These are phyloP conservation scores for Anthracocystis panici-leucophaei DNA, from an alignment of 1,284 basidiomycete genomes.

Conservation along the genomic window DNA sequence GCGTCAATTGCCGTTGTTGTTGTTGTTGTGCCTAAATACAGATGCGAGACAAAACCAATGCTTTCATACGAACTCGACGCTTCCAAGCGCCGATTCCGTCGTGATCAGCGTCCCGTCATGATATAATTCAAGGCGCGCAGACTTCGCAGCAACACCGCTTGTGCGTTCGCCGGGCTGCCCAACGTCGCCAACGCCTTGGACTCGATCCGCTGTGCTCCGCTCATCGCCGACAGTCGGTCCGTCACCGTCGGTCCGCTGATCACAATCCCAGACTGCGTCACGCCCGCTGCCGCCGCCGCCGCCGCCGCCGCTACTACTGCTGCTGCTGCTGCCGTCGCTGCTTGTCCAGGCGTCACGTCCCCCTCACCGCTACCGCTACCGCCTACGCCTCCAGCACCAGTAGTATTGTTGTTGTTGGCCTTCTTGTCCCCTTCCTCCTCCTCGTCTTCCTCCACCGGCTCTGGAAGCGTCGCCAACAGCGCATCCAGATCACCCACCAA, in stretches of 20 bases:
- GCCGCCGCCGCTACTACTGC: no score
- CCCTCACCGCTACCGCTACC: slow-evolving; percentile 1
- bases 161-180: slow-evolving; percentile 64
- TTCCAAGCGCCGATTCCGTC: not conserved
- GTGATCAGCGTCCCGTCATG: slow-evolving; percentile 48
- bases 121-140: slow-evolving; percentile 67
- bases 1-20: no score
- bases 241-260: slow-evolving; percentile 45
- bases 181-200: slow-evolving; percentile 63
- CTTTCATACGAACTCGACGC: not conserved
- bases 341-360: slow-evolving; percentile 25
- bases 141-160: slow-evolving; percentile 65
- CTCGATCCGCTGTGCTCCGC: slow-evolving; percentile 45
- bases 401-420: not conserved
- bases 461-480: slow-evolving; percentile 59
- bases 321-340: slow-evolving; percentile 23
- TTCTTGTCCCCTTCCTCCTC: slow-evolving; percentile 47
- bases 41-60: not conserved
- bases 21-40: no score
- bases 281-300: slow-evolving; percentile 26
- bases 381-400: not conserved
- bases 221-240: slow-evolving; percentile 37
- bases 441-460: slow-evolving; percentile 39
- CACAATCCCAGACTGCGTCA: slow-evolving; percentile 35
- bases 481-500: slow-evolving; percentile 60